Evolutionary conservation across 2,329 filamentous ascomycete species (phyloP).

Genomic region (Fonsecaea erecta): DNA sequence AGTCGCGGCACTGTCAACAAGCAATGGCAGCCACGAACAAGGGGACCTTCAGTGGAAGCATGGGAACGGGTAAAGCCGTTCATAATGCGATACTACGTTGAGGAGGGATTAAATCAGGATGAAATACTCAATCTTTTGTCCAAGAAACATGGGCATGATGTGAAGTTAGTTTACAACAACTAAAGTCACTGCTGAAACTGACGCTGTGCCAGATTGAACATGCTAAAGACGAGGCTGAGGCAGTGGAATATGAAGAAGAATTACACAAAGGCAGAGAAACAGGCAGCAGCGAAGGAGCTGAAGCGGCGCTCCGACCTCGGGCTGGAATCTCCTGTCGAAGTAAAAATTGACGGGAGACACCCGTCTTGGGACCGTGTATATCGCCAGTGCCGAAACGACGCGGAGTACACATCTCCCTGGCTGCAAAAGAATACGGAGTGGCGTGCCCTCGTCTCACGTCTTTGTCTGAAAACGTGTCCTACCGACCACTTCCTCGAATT

Average conservation of each 20-base stretch:
- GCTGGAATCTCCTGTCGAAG: no score
- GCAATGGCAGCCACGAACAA: not conserved
- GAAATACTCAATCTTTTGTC: not conserved
- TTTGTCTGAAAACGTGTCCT: not conserved
- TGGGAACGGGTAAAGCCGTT: constrained; percentile 5
- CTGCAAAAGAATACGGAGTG: not conserved
- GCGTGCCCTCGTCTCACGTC: not conserved
- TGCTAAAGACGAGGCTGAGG: not conserved
- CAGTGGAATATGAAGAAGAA: not conserved
- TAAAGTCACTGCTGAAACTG: no score
- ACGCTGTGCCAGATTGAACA: not conserved
- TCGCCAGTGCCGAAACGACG: not conserved
- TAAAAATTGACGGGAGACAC: no score
- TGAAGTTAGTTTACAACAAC: not conserved
- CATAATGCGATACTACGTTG: constrained; percentile 1
- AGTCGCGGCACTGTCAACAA: not conserved
- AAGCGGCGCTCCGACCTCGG: not conserved
- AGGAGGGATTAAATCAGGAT: not conserved
- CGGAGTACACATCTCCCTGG: not conserved
- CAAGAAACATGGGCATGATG: not conserved
- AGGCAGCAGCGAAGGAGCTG: not conserved
- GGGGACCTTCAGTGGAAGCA: not conserved
- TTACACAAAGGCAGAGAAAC: not conserved
- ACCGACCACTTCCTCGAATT: not conserved
- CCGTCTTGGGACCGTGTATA: constrained; percentile 8